Base-by-base conservation (phyloP, 805 yeast genomes). In the Pichia thaimueangensis region DNA sequence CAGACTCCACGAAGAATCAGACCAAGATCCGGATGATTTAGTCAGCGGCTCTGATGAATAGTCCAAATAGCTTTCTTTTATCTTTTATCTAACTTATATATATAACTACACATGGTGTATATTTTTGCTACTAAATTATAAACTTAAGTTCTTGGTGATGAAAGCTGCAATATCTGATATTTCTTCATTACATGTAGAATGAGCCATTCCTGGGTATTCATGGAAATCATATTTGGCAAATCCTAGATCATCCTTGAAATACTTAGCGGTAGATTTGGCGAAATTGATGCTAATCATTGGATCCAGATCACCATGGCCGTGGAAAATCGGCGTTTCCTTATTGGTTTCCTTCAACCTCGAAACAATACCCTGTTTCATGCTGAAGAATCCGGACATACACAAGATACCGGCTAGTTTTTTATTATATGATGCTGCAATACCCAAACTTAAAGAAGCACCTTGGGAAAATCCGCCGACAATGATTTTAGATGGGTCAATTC, bases 381-480 rank as follows among this genome's bases (percentile, higher is more conserved):
- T 71, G 45, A 78, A 64, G 54, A 86, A 86, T 0, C 96, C 97
- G 1, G 95, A 84, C 37, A 91, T 64, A 0, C 80, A 76, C 19
- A 87, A 60, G 24, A 85, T 70, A 2, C 96, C 97, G 8, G 85
- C 97, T 17, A 89, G 67, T 55, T 82, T 83, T 43, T 65, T 57
- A 16, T 79, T 78, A 25, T 71, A 59, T 10, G 72, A 60, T 0
- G 80, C 67, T 19, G 76, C 68, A 13, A 82, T 58, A 19, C 85
- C 86, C 45, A 85, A 65, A 1, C 93, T 65, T 10, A 91, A 47
- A 2, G 95, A 88, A 37, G 87, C 94, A 42, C 98, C 98, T 64
- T 93, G 98, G 5, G 94, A 82, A 59, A 93, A 93, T 0, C 98
- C 98, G 28, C 97, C 97, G 44, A 93, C 68, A n/a, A 93, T 67